These are phyloP conservation scores for Hirsutella minnesotensis DNA, from an alignment of 2,329 filamentous ascomycete species.

Conservation along the genomic window DNA sequence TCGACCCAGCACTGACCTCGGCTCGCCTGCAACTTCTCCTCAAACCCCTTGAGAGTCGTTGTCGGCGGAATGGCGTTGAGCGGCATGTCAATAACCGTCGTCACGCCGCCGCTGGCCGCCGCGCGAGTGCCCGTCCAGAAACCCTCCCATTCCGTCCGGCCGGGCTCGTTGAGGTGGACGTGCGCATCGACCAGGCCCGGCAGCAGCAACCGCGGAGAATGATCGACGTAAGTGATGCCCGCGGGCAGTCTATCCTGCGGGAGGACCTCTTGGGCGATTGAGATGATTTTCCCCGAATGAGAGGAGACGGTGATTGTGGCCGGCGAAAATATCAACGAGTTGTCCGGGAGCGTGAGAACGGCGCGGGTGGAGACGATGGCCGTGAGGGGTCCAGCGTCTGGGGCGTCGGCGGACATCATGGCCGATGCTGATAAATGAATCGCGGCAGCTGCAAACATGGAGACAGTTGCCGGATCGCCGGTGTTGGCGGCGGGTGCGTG, in stretches of 20 bases:
- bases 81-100: slow-evolving; percentile 95
- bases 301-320: slow-evolving; percentile 75
- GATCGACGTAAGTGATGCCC: slow-evolving; percentile 64
- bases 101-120: slow-evolving; percentile 90
- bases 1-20: slow-evolving; percentile 92
- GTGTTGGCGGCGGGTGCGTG: too few species aligned
- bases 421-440: slow-evolving; percentile 14
- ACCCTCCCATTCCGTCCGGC: slow-evolving; percentile 95
- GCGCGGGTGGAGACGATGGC: slow-evolving; percentile 78
- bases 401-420: slow-evolving; percentile 2
- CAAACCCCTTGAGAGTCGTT: slow-evolving; percentile 70
- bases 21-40: slow-evolving; percentile 77
- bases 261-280: slow-evolving; percentile 62
- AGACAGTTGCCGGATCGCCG: too few species aligned
- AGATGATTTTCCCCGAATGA: slow-evolving; percentile 71
- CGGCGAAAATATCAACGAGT: slow-evolving; percentile 54
- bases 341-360: slow-evolving; percentile 59
- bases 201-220: slow-evolving; percentile 73
- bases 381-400: slow-evolving; percentile 35
- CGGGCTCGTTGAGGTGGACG: slow-evolving; percentile 94
- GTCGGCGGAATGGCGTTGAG: slow-evolving; percentile 94
- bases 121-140: slow-evolving; percentile 92
- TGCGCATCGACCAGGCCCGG: slow-evolving; percentile 93
- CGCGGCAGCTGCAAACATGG: too few species aligned
- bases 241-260: slow-evolving; percentile 62